Evolutionary conservation across 345 rosid species (phyloP).

Genomic region (Syzygium jambos): DNA sequence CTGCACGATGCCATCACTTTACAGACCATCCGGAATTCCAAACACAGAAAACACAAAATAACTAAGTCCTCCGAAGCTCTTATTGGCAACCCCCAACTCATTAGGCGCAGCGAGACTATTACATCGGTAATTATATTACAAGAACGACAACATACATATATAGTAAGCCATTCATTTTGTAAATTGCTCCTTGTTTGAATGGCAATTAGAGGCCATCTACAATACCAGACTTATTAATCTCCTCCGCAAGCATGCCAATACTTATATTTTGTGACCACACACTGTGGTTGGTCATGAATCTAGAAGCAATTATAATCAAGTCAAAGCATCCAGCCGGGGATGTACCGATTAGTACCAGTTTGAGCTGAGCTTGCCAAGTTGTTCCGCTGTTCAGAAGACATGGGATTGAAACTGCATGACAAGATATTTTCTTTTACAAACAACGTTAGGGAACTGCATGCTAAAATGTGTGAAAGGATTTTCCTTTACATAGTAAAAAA

Average conservation of each 20-base stretch:
- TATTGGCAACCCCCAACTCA: neutral
- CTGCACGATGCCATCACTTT: neutral
- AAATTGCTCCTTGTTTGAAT: neutral
- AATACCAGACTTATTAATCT: neutral
- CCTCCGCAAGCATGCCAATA: neutral
- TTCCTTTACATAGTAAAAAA: neutral
- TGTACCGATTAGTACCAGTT: conserved; percentile 7
- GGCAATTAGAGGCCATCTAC: neutral
- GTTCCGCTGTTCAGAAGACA: conserved; percentile 5
- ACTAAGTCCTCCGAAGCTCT: neutral
- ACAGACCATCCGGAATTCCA: neutral
- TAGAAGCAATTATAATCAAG: neutral
- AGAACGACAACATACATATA: neutral
- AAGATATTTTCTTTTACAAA: neutral
- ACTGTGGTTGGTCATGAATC: neutral
- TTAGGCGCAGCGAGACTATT: neutral
- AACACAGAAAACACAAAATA: neutral
- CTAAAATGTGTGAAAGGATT: neutral
- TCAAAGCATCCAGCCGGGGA: conserved; percentile 29
- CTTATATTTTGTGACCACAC: neutral
- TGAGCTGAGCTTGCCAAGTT: conserved; percentile 3
- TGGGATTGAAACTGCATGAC: conserved; percentile 5
- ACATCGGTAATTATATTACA: neutral
- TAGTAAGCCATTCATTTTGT: neutral
- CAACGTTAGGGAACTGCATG: neutral